Conservation (phyloP, 306 rosid species). For the Quercus engelmannii region DNA sequence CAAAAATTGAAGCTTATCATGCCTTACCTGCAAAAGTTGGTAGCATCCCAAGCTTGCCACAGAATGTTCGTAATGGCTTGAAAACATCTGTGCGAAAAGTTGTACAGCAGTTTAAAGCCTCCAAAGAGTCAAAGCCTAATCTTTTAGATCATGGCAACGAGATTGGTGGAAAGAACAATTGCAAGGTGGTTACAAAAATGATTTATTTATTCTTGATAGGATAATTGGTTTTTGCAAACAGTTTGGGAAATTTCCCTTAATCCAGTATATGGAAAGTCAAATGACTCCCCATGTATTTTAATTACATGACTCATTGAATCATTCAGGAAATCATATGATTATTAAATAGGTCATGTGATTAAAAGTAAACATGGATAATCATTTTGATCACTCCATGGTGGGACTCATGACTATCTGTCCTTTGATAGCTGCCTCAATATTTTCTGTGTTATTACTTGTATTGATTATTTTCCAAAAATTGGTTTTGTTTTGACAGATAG, state of each 20-base stretch:
- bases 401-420: no score
- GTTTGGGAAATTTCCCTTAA: no score
- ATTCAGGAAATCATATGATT: no score
- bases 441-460: neutral
- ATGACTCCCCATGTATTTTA: no score
- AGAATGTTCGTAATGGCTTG: slow-evolving; percentile 60
- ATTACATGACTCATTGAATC: no score
- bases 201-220: neutral
- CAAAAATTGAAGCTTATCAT: slow-evolving; percentile 43
- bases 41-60: slow-evolving; percentile 37
- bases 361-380: no score
- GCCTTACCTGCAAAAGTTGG: slow-evolving; percentile 41
- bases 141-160: slow-evolving; percentile 37
- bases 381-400: no score
- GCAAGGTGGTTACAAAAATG: slow-evolving; percentile 16
- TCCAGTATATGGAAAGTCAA: no score
- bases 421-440: neutral
- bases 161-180: slow-evolving; percentile 30
- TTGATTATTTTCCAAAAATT: slow-evolving; percentile 21
- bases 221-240: no score
- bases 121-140: slow-evolving; percentile 48
- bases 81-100: slow-evolving; percentile 65
- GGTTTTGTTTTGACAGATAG: slow-evolving; percentile 42
- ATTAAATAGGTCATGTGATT: no score
- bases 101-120: slow-evolving; percentile 67